Evolutionary conservation across 1,139 yeast species (phyloP), one percentile per base, ranked within the genome.

Genomic region (Blastobotrys malaysiensis): DNA sequence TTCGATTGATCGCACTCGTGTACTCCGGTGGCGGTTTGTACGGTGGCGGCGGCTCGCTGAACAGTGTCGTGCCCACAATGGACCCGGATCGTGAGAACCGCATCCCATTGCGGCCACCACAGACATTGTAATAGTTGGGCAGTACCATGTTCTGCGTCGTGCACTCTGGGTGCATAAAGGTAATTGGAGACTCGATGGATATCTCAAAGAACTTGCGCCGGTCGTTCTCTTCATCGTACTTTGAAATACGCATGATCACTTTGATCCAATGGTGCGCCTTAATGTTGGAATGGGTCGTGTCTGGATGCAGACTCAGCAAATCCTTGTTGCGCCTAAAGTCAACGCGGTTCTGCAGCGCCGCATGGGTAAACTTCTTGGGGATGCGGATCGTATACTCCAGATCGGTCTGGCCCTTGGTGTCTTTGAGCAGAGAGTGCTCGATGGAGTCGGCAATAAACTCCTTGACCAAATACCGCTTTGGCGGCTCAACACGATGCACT

Each of bases 261-360:
- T 91, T 93, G 63, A 93, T 82, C 97, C 98, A 91, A 71, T 93
- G 99, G 64, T 88, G 93, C 6, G 91, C 78, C 69, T 88, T 88
- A 60, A 93, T 88, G 62, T 83, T 82, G 39, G 80, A 81, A 62
- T 79, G 84, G 1, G 89, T 81, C 0, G 97, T 88, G 69, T 91
- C 93, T 1, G 97, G 95, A 64, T 88, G 95, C 47, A 90, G 72
- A 31, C 16, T 31, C 3, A 31, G 39, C 67, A 57, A 72, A 71
- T 63, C 78, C 73, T 55, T 27, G 13, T 45, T 16, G 20, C 48
- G 49, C 14, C 48, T 44, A 16, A 39, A 20, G 56, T 54, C 64
- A 54, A 27, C 63, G 61, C 26, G 77, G 39, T 31, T 31, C 39
- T 31, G 39, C 39, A 31, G 39, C 6, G 39, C 39, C 7, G 39